Base-by-base conservation (phyloP, 2,329 filamentous ascomycete species). In the Neofusicoccum cordaticola region DNA sequence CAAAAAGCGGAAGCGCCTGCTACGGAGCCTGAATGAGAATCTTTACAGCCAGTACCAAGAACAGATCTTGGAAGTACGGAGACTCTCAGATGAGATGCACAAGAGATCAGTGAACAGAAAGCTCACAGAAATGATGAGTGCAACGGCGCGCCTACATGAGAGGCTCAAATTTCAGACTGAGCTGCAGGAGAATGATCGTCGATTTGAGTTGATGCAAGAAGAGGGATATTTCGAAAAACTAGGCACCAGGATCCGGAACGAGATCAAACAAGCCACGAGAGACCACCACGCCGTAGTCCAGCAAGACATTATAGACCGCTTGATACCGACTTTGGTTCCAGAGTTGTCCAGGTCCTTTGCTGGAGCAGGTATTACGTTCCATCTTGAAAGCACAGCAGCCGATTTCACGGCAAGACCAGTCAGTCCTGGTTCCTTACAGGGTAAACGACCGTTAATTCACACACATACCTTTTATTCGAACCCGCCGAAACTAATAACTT, bases 41-140 rank as follows among this genome's bases (percentile, higher is more conserved):
- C 67, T 71, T 22, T 69, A 65, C 44, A 63, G 67, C n/a, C 22
- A 67, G 4, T 71, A 70, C 57, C 52, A 71, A 35, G 56, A 65
- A 22, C 62, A 67, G 34, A 67, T 71, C 15, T 35, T 62, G 2
- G 68, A 69, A 12, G 69, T 71, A 22, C 27, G 56, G 1, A 37
- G 12, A 2, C 41, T 60, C 11, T 45, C 56, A 9, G 56, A 60
- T 48, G 62, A 15, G 56, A 67, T 17, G 48, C 45, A 52, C 62
- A 47, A 41, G 45, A 64, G 31, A 27, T 19, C 22, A 51, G 52
- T 19, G 47, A 51, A 27, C 22, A 35, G 34, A 44, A 60, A 31
- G 15, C 27, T 60, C 2, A 15, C 9, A 0, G 42, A 37, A 2
- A 22, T 37, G 15, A 42, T 8, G 41, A 35, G n/a, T 9, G 12